Conservation (phyloP, 768 basidiomycete genomes). For the Hygrophoropsis aurantiaca region DNA sequence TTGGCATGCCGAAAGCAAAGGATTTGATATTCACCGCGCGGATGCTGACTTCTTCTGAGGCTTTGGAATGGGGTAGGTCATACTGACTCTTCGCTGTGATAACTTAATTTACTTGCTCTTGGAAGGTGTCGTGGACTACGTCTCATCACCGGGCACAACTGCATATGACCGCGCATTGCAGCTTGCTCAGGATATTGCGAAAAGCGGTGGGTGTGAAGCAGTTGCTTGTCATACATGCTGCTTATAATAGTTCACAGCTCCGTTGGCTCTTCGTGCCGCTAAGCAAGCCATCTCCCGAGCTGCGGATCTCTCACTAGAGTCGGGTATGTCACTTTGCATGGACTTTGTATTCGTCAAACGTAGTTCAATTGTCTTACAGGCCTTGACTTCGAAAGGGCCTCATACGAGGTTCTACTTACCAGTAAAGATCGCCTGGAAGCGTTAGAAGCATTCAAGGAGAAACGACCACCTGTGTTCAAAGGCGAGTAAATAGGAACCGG, state of each 20-base stretch:
- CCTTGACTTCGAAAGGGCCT: conserved; percentile 88
- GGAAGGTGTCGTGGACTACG: conserved; percentile 80
- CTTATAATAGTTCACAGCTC: conserved; percentile 49
- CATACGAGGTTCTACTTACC: conserved; percentile 77
- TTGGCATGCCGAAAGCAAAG: conserved; percentile 81
- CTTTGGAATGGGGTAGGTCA: conserved; percentile 64
- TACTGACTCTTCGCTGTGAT: neutral
- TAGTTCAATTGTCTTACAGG: conserved; percentile 38
- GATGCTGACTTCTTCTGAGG: conserved; percentile 63
- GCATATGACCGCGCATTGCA: conserved; percentile 71
- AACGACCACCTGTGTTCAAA: conserved; percentile 73
- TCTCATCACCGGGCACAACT: conserved; percentile 57
- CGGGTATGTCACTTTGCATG: conserved; percentile 41
- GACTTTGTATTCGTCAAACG: neutral
- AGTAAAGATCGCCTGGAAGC: conserved; percentile 82
- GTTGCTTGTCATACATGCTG: neutral
- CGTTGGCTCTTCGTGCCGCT: conserved; percentile 83
- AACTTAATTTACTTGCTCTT: conserved; percentile 4
- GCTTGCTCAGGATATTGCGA: conserved; percentile 68
- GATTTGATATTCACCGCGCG: conserved; percentile 84
- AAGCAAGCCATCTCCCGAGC: conserved; percentile 84
- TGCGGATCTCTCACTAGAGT: conserved; percentile 74
- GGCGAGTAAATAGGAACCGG: conserved; percentile 54
- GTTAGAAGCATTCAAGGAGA: conserved; percentile 82
- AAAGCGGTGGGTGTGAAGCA: conserved; percentile 47